These are phyloP conservation scores for Ustilago crameri DNA, from an alignment of 1,284 basidiomycete genomes.

Conservation along the genomic window DNA sequence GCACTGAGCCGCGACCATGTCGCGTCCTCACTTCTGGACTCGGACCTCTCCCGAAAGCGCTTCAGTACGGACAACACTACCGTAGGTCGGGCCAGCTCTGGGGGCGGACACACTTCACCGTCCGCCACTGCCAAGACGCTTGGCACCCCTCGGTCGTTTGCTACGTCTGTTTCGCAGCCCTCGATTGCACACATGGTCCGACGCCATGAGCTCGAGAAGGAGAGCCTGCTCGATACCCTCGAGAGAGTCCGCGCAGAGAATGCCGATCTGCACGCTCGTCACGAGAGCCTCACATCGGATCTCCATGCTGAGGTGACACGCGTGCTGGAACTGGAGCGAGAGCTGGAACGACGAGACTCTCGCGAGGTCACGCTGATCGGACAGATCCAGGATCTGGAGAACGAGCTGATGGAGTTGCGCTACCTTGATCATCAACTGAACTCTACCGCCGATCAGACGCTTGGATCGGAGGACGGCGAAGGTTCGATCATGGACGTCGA, in stretches of 20 bases:
- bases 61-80: slow-evolving; percentile 48
- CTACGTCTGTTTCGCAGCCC: slow-evolving; percentile 40
- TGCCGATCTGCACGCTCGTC: slow-evolving; percentile 33
- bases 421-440: slow-evolving; percentile 42
- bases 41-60: slow-evolving; percentile 36
- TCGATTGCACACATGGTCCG: slow-evolving; percentile 46
- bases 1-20: slow-evolving; percentile 33
- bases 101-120: slow-evolving; percentile 54
- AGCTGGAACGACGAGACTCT: slow-evolving; percentile 51
- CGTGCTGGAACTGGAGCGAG: slow-evolving; percentile 54
- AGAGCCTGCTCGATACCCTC: slow-evolving; percentile 55
- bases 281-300: slow-evolving; percentile 48
- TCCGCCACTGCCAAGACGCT: slow-evolving; percentile 58
- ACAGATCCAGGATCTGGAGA: slow-evolving; percentile 44
- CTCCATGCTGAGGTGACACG: slow-evolving; percentile 59
- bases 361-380: slow-evolving; percentile 37
- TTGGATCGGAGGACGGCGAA: slow-evolving; percentile 40
- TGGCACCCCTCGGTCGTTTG: slow-evolving; percentile 54
- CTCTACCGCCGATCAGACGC: slow-evolving; percentile 32
- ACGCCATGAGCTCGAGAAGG: slow-evolving; percentile 59
- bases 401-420: slow-evolving; percentile 37
- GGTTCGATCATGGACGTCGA: slow-evolving; percentile 45
- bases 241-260: slow-evolving; percentile 48
- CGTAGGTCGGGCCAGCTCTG: slow-evolving; percentile 45
- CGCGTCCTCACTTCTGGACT: slow-evolving; percentile 26